A percentile compares a stretch with the other conserved stretches of the same genome.
Evolutionary conservation across 441 rosid genomes (phyloP).

Genomic region (Gossypium schwendimanii): DNA sequence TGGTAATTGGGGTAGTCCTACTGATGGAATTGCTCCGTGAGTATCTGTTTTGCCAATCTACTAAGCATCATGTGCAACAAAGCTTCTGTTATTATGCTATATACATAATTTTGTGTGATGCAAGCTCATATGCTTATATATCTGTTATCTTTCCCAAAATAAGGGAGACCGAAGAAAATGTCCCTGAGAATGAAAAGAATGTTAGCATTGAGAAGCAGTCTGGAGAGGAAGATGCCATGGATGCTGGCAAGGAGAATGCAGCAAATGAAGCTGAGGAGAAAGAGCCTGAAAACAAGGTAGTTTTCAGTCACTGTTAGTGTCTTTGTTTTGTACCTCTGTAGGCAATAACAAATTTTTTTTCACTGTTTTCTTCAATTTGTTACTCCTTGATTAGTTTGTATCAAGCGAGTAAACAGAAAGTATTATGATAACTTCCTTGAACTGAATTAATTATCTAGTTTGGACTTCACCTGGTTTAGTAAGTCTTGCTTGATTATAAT

Average conservation of each 20-base stretch:
- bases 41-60: conserved; percentile 18
- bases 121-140: background rate
- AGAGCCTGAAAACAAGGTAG: conserved; percentile 76
- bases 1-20: conserved; percentile 79
- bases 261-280: conserved; percentile 44
- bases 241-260: conserved; percentile 54
- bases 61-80: background rate
- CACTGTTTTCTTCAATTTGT: background rate
- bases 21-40: conserved; percentile 69
- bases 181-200: conserved; percentile 46
- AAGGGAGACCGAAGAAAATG: conserved; percentile 68
- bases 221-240: conserved; percentile 55
- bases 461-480: background rate
- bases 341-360: background rate
- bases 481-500: background rate
- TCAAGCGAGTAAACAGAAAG: background rate
- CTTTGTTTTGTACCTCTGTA: background rate
- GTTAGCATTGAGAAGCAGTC: conserved; percentile 51
- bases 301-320: background rate
- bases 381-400: background rate
- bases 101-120: background rate
- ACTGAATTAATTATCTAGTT: background rate
- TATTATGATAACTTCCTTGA: background rate
- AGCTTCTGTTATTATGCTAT: background rate
- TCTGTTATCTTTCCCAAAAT: conserved; percentile 8